Base-by-base conservation (phyloP, 2,329 filamentous ascomycete species). In the Fusarium tjaetaba region DNA sequence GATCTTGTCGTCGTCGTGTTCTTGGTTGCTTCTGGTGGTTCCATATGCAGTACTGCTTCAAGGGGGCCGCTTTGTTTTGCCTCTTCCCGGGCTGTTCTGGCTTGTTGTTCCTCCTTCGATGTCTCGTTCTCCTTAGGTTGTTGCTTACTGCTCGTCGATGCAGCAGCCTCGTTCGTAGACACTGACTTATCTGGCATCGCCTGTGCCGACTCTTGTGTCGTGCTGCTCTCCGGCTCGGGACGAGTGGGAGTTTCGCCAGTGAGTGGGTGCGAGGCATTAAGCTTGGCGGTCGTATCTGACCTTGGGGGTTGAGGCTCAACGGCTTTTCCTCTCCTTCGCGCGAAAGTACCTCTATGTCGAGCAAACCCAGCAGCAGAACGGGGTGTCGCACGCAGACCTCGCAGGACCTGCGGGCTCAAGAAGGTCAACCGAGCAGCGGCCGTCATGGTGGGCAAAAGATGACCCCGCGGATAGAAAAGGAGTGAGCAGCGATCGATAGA, bases 361-460 rank as follows among this genome's bases (percentile, higher is more conserved):
- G 86, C 20, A 72, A 78, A 51, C 64, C 84, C 67, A 46, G 67
- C 81, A 75, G 83, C 79, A 82, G 85, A 79, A 81, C 78, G 71
- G 80, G 75, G 71, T 86, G 65, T 63, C 34, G 65, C 69, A 60
- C 70, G 71, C 32, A 85, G 72, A 22, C 86, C 85, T 61, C 90
- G 89, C 81, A 92, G 88, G 61, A 93, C 82, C 74, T 90, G 89
- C 51, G 92, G 91, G 75, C 93, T 93, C 24, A 94, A 85, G 77
- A 93, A 93, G 22, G 89, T 88, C 68, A 94, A 84, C 77, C 91
- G 87, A 68, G 85, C 84, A 30, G 88, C 86, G 71, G 91, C 86
- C 90, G 91, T 86, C 91, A 94, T 94, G 70, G 51, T 39, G 61
- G 59, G 61, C 45, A 59, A 61, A 61, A 51, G 51, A 41, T 55